phyloP scores from a whole-genome alignment of 2,329 filamentous ascomycete genomes.

The Nothopassalora personata region DNA sequence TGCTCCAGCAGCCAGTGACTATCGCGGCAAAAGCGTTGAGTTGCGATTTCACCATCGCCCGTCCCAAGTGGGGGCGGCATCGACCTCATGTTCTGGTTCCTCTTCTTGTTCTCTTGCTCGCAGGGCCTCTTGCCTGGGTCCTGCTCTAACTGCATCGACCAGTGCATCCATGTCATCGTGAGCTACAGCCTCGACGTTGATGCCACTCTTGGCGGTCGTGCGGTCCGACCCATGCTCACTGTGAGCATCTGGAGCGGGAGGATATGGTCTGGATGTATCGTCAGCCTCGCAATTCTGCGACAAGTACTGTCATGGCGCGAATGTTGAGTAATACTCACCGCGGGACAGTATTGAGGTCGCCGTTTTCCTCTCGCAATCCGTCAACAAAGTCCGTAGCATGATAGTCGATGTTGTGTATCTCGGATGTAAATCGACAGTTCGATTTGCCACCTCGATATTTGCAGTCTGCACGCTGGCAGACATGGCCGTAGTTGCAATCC shows the following conservation, averaged over 20 bases:
- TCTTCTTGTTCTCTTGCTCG: neutral
- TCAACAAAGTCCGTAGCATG: slow-evolving; percentile 12
- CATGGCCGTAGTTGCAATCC: slow-evolving; percentile 45
- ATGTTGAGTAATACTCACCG: neutral
- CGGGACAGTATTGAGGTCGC: neutral
- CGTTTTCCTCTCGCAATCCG: neutral
- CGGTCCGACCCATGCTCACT: neutral
- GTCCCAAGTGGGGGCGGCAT: neutral
- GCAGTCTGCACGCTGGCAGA: slow-evolving; percentile 37
- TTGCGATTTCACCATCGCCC: neutral
- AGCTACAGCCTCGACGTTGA: neutral
- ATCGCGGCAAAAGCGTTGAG: too few species aligned
- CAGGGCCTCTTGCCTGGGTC: neutral
- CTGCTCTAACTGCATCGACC: neutral
- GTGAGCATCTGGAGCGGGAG: neutral
- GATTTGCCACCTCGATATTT: slow-evolving; percentile 22
- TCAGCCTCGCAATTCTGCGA: neutral
- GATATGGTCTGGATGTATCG: neutral
- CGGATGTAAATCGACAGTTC: slow-evolving; percentile 22
- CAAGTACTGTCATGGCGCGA: too few species aligned
- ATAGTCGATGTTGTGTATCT: slow-evolving; percentile 15
- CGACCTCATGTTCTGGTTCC: neutral
- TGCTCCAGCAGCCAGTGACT: too few species aligned
- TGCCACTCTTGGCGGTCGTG: neutral
- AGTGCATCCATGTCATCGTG: neutral